A percentile compares a stretch with the other conserved stretches of the same genome.
phyloP scores from a whole-genome alignment of 2,329 filamentous ascomycete genomes.

The Xylariaceae sp. region DNA sequence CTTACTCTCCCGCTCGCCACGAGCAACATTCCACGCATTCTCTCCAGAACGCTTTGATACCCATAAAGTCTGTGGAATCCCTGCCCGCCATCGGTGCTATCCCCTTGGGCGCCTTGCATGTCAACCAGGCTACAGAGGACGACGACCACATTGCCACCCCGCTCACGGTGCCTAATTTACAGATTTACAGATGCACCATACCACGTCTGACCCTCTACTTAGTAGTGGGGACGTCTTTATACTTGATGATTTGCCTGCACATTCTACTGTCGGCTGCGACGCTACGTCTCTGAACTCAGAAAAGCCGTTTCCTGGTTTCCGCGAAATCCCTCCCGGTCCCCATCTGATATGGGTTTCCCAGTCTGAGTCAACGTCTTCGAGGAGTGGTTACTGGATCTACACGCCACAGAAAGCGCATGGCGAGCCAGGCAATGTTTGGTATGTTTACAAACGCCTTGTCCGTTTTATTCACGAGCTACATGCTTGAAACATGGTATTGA shows the following conservation, averaged over 20 bases:
- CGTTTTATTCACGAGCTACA: no score
- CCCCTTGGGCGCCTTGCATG: conserved; percentile 20
- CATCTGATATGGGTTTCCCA: conserved; percentile 61
- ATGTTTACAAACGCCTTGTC: no score
- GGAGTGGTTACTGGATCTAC: conserved; percentile 58
- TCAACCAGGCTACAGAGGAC: conserved; percentile 16
- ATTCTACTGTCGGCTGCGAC: conserved; percentile 55
- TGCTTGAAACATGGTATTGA: no score
- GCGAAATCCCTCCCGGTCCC: conserved; percentile 52
- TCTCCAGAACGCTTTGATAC: conserved; percentile 21
- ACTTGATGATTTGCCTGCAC: conserved; percentile 49
- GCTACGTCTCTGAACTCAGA: conserved; percentile 46
- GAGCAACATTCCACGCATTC: conserved; percentile 6
- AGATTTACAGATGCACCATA: no score
- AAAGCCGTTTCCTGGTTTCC: conserved; percentile 50
- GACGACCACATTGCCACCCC: conserved; percentile 3
- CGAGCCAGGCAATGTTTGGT: conserved; percentile 30
- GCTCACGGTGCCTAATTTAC: conserved; percentile 1
- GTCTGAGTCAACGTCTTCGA: conserved; percentile 44
- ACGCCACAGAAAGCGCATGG: conserved; percentile 31
- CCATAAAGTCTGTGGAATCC: conserved; percentile 32
- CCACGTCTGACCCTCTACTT: no score
- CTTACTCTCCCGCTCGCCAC: conserved; percentile 1
- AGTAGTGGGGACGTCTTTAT: conserved; percentile 49
- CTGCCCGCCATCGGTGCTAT: conserved; percentile 33